Evolutionary conservation across 768 basidiomycete genomes (phyloP), one percentile per base, ranked within the genome.

Genomic region (Leccinum longicurvipes): DNA sequence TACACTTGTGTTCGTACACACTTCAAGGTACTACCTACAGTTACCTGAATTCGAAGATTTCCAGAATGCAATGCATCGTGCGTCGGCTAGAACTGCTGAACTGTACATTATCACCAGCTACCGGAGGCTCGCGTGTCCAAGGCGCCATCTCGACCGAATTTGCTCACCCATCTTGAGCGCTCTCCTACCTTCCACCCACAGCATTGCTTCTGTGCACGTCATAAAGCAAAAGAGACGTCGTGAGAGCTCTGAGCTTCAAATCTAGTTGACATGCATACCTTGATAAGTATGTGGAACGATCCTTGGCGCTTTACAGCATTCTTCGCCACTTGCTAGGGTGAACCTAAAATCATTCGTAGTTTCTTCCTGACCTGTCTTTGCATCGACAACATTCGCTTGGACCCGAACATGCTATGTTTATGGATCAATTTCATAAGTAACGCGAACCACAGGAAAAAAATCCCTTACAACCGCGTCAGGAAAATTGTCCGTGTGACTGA

Each of bases 281-380:
- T 80, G 74, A 66, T 90, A 91, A 0, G 87, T 89, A 66, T 77
- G 80, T 1, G 87, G 87, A 8, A 89, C 82, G 25, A 89, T 76
- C 27, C 82, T 66, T 24, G 64, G 61, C 2, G 76, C 70, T 5
- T 73, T 70, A 1, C 63, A 67, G 3, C 61, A 62, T 15, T 69
- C 70, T 29, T 73, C 72, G 45, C 82, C 79, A 29, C 74, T 74
- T 56, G 79, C 81, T 82, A 86, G 88, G 0, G 87, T 89, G 65
- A 90, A 88, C 36, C 86, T 74, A 70, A 90, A 90, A 61, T 89
- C 84, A 61, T 90, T 89, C 19, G 86, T 89, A 1, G 80, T 82
- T 62, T 81, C 78, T 70, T 87, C 84, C 1, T 66, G 68, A 6
- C 87, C 87, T 0, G 85, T 87, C 58, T 75, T 73, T 1, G 85